Evolutionary conservation across 2,329 filamentous ascomycete species (phyloP).

Genomic region (Cercospora sojina): DNA sequence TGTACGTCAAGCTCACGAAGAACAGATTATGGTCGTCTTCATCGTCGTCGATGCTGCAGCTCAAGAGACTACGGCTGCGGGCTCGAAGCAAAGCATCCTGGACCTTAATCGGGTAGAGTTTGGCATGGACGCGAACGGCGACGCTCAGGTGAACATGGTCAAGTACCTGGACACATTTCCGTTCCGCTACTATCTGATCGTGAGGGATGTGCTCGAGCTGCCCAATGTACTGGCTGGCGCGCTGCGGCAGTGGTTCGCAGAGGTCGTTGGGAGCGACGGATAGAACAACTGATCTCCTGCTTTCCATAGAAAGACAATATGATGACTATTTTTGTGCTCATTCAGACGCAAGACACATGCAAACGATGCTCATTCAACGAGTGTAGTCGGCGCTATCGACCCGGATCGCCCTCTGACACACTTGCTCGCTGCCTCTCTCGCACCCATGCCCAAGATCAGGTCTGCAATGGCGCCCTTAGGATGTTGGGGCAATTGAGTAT

Average conservation of each 20-base stretch:
- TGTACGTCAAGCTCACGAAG: conserved; percentile 83
- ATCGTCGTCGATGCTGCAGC: conserved; percentile 77
- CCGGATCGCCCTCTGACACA: background rate
- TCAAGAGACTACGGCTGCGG: conserved; percentile 19
- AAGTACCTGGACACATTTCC: conserved; percentile 94
- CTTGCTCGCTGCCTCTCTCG: background rate
- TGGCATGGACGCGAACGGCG: conserved; percentile 63
- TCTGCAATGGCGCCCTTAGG: background rate
- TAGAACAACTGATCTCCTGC: background rate
- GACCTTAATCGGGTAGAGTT: conserved; percentile 88
- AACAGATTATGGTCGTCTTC: conserved; percentile 97
- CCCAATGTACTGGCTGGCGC: conserved; percentile 83
- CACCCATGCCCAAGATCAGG: background rate
- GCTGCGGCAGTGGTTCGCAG: conserved; percentile 92
- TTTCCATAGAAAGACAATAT: background rate
- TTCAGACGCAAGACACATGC: background rate
- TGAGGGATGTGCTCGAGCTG: conserved; percentile 86
- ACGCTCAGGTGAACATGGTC: conserved; percentile 72
- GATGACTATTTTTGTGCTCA: background rate
- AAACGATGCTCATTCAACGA: background rate
- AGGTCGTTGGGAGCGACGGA: conserved; percentile 53
- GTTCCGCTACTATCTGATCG: conserved; percentile 94
- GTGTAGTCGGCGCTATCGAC: background rate
- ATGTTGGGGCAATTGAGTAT: background rate
- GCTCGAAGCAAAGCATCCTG: conserved; percentile 65